Conservation (phyloP, 2,329 filamentous ascomycete genomes). For the Fusarium sp. region DNA sequence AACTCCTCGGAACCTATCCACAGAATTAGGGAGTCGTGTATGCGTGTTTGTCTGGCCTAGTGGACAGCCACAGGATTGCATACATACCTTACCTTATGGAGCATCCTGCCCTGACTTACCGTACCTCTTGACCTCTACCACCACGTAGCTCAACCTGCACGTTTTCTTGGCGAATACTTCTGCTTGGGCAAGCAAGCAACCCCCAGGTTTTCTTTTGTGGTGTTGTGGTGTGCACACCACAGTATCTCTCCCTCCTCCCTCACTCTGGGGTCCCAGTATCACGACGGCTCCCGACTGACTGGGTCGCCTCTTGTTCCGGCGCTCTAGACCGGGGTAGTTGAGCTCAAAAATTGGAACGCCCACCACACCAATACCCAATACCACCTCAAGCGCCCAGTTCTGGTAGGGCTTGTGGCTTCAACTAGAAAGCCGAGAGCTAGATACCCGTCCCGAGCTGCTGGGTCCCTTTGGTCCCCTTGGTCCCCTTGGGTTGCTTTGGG, state of each 20-base stretch:
- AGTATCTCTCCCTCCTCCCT: background rate
- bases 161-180: conserved; percentile 1
- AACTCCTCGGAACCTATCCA: conserved; percentile 12
- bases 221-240: conserved; percentile 12
- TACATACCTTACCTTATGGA: background rate
- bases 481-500: conserved; percentile 24
- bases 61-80: conserved; percentile 31
- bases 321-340: conserved; percentile 32
- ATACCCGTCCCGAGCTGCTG: conserved; percentile 52
- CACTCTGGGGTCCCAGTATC: conserved; percentile 19
- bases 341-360: conserved; percentile 26
- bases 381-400: conserved; percentile 32
- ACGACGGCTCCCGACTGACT: conserved; percentile 37
- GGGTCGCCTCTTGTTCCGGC: conserved; percentile 40
- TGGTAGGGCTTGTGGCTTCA: conserved; percentile 45
- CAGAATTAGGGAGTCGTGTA: conserved; percentile 16
- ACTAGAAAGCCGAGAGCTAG: conserved; percentile 47
- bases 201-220: conserved; percentile 7
- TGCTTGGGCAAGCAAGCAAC: background rate
- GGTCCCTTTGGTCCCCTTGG: conserved; percentile 39
- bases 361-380: conserved; percentile 31
- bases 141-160: conserved; percentile 11
- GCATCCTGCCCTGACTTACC: no score
- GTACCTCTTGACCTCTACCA: conserved; percentile 9
- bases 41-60: conserved; percentile 28